phyloP scores from a whole-genome alignment of 2,329 filamentous ascomycete species.

The Herpotrichia juniperi region DNA sequence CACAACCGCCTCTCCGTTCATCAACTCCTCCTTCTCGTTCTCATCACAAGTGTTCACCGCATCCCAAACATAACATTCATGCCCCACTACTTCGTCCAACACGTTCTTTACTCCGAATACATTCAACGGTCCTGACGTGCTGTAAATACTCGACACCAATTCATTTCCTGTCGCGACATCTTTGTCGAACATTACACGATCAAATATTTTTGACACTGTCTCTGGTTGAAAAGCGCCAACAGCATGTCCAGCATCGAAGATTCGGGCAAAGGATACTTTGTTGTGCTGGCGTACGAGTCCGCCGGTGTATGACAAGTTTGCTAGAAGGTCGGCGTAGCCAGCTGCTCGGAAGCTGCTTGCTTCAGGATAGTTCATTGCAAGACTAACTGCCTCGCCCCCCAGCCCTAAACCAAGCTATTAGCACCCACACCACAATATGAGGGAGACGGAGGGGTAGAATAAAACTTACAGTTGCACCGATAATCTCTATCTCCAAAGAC shows the following conservation, averaged over 20 bases:
- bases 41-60: slow-evolving; percentile 13
- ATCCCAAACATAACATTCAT: slow-evolving; percentile 20
- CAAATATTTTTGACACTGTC: slow-evolving; percentile 58
- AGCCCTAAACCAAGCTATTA: slow-evolving; percentile 26
- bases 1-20: slow-evolving; percentile 14
- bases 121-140: slow-evolving; percentile 7
- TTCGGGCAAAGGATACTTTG: slow-evolving; percentile 45
- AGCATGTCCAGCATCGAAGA: slow-evolving; percentile 48
- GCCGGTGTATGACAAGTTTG: slow-evolving; percentile 40
- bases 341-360: slow-evolving; percentile 63
- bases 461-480: slow-evolving; percentile 54
- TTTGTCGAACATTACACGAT: slow-evolving; percentile 49
- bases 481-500: slow-evolving; percentile 47
- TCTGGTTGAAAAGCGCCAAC: slow-evolving; percentile 51
- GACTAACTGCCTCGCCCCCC: slow-evolving; percentile 58
- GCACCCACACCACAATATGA: no score
- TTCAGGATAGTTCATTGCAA: slow-evolving; percentile 59
- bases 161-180: slow-evolving; percentile 55
- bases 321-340: slow-evolving; percentile 71
- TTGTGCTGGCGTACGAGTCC: slow-evolving; percentile 51
- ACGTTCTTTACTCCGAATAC: slow-evolving; percentile 15
- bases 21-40: slow-evolving; percentile 12
- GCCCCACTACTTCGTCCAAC: slow-evolving; percentile 8
- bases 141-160: slow-evolving; percentile 8
- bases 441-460: not conserved